phyloP scores from a whole-genome alignment of 164 flowering plant species.

The Berberis vulgaris region DNA sequence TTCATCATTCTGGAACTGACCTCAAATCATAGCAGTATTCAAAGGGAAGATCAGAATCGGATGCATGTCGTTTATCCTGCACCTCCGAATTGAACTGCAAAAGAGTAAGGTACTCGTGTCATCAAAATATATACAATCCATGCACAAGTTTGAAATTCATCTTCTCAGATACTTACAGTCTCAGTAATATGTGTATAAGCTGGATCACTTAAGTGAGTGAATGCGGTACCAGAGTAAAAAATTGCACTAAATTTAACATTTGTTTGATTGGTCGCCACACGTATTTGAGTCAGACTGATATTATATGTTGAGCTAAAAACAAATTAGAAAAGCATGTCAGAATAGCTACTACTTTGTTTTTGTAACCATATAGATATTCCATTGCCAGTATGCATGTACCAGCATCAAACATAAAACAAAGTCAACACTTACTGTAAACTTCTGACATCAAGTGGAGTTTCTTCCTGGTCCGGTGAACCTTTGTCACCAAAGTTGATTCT shows the following conservation, averaged over 20 bases:
- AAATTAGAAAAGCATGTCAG: constrained; percentile 5
- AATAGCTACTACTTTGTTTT: not conserved
- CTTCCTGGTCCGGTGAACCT: constrained; percentile 58
- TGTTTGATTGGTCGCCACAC: constrained; percentile 31
- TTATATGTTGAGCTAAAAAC: constrained; percentile 56
- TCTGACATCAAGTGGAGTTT: constrained; percentile 53
- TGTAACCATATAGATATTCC: not conserved
- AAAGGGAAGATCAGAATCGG: constrained; percentile 38
- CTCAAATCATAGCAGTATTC: constrained; percentile 64
- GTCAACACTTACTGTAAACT: constrained; percentile 40
- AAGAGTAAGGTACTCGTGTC: constrained; percentile 1
- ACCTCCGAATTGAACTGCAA: constrained; percentile 61
- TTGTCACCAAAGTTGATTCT: constrained; percentile 90
- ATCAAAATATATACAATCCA: not conserved
- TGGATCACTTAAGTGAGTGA: constrained; percentile 76
- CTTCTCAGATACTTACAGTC: constrained; percentile 44
- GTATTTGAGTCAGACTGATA: constrained; percentile 44
- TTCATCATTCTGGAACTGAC: constrained; percentile 20
- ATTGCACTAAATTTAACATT: constrained; percentile 45
- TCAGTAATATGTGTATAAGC: constrained; percentile 52
- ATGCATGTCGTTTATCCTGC: constrained; percentile 22
- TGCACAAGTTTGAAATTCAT: not conserved
- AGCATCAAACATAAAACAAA: not conserved
- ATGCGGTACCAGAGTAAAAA: constrained; percentile 87
- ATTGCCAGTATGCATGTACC: not conserved